A percentile compares a stretch with the other conserved stretches of the same genome.
phyloP scores from a whole-genome alignment of 345 rosid species.

The Orychophragmus violaceus region DNA sequence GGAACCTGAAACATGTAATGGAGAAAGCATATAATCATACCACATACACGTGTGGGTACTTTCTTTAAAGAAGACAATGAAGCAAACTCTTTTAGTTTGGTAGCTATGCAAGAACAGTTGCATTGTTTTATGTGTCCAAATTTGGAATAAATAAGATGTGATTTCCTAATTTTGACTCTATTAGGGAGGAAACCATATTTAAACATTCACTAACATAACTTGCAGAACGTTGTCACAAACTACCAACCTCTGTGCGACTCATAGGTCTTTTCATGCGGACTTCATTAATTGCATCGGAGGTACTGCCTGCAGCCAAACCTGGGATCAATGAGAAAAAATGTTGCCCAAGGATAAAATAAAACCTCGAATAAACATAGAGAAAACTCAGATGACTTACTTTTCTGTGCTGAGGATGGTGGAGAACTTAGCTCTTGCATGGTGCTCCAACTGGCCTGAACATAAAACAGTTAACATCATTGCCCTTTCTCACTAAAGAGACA shows the following conservation, averaged over 20 bases:
- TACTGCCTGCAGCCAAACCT: conserved; percentile 47
- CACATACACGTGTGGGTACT: not conserved
- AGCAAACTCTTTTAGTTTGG: not conserved
- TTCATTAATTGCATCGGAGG: no score
- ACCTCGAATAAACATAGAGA: no score
- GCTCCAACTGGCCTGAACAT: conserved; percentile 66
- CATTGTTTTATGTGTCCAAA: not conserved
- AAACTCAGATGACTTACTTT: not conserved
- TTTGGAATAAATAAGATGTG: not conserved
- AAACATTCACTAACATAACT: not conserved
- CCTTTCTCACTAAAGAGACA: no score
- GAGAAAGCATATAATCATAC: not conserved
- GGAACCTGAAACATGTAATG: conserved; percentile 55
- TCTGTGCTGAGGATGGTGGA: conserved; percentile 44
- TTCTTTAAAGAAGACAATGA: not conserved
- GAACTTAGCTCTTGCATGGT: conserved; percentile 37
- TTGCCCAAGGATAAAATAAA: no score
- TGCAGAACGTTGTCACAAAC: not conserved
- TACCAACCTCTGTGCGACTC: conserved; percentile 83
- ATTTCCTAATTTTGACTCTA: not conserved
- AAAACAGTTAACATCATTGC: conserved; percentile 31
- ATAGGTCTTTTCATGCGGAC: no score
- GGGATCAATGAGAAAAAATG: conserved; percentile 5
- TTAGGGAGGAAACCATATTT: not conserved
- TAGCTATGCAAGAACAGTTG: not conserved